Evolutionary conservation across 116 monocot genomes (phyloP), one percentile per base, ranked within the genome.

Genomic region (Papilionanthe hybrid): DNA sequence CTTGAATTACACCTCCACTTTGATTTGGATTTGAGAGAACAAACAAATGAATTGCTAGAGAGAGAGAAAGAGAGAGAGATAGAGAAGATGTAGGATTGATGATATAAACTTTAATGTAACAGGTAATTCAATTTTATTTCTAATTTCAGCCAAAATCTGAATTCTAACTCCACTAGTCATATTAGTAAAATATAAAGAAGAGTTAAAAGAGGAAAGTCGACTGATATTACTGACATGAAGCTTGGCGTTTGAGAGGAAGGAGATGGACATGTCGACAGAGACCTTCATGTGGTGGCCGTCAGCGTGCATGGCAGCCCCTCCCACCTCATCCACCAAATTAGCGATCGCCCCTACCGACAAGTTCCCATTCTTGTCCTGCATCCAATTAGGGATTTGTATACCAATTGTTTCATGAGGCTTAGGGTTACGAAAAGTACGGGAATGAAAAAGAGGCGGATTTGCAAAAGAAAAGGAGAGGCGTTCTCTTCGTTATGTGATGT

Each of bases 211-310:
- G 27, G 7, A 27, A 23, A 25, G 23, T 65, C 7, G 7, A 65
- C 7, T 65, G 10, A 27, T 23, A 65, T 32, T 13, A 44, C 86
- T 83, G 78, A 92, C 89, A 77, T 81, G 72, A 18, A 88, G 55
- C 28, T 82, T 84, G 42, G 93, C 95, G 23, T 83, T 50, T 13
- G 85, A 73, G 66, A 91, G 29, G 83, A 77, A 89, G 18, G 91
- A 79, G 75, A 93, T 87, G 80, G 86, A 88, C 86, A 95, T 95
- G 80, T 95, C 91, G 18, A 87, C 87, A 10, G 91, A 96, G 79
- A 93, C 91, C 81, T 95, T 93, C 48, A 23, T 58, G 27, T 67
- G 83, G 20, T 80, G 78, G 2, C 88, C 93, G 13, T 91, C 83
- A 20, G 91, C 41, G 17, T 79, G 75, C 1, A 84, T 72, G 0